These are phyloP conservation scores for Phaeoacremonium minimum DNA, from an alignment of 2,329 filamentous ascomycete genomes.

Conservation along the genomic window DNA sequence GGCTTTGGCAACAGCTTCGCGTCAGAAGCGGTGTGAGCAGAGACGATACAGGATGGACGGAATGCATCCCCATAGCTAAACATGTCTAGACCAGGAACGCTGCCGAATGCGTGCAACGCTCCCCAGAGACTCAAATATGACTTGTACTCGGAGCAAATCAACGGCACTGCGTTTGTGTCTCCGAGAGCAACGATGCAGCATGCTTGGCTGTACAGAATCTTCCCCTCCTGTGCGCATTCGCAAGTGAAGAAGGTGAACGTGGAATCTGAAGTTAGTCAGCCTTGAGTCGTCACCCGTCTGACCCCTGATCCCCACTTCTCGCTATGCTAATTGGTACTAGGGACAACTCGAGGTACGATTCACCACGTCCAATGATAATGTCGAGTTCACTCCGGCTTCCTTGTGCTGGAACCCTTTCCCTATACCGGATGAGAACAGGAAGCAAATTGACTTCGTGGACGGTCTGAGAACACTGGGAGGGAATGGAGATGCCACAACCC, in stretches of 20 bases:
- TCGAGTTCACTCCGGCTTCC: slow-evolving; percentile 13
- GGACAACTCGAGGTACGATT: slow-evolving; percentile 12
- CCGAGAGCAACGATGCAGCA: slow-evolving; percentile 12
- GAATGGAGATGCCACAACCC: slow-evolving; percentile 43
- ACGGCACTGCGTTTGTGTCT: slow-evolving; percentile 19
- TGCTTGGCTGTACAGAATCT: slow-evolving; percentile 22
- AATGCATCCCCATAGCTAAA: neutral
- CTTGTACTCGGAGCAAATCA: slow-evolving; percentile 22
- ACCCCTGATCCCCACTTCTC: too few species aligned
- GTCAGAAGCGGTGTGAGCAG: slow-evolving; percentile 5
- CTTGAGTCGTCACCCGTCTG: neutral
- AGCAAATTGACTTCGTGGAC: slow-evolving; percentile 28
- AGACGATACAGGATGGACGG: neutral
- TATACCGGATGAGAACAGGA: neutral
- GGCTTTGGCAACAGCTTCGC: slow-evolving; percentile 8
- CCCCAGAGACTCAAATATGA: slow-evolving; percentile 21
- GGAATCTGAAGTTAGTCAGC: neutral
- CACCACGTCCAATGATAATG: slow-evolving; percentile 12
- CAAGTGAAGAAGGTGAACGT: neutral
- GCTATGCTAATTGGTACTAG: neutral
- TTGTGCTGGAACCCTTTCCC: slow-evolving; percentile 13
- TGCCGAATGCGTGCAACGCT: slow-evolving; percentile 12
- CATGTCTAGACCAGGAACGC: slow-evolving; percentile 5
- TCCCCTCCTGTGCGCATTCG: slow-evolving; percentile 11
- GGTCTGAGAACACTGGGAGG: slow-evolving; percentile 45